A percentile compares a stretch with the other conserved stretches of the same genome.
These are phyloP conservation scores for Microcyclosporella mali DNA, from an alignment of 2,329 filamentous ascomycete genomes.

Conservation along the genomic window DNA sequence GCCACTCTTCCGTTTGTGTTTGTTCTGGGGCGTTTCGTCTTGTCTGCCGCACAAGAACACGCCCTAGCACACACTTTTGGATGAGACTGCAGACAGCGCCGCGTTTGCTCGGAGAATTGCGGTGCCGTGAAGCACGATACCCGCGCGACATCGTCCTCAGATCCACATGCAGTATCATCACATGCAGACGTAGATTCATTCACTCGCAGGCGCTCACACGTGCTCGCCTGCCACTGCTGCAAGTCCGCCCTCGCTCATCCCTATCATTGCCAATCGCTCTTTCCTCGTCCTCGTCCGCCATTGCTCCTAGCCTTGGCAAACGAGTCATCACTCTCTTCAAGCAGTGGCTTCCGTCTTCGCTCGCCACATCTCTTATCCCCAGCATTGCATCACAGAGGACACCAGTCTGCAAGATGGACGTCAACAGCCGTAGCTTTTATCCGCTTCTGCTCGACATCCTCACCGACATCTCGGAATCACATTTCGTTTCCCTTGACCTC, in stretches of 20 bases:
- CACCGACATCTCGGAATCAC: conserved; percentile 51
- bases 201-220: conserved; percentile 1
- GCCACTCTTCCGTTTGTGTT: too few species aligned
- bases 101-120: background rate
- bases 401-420: conserved; percentile 46
- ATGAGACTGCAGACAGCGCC: background rate
- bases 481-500: conserved; percentile 60
- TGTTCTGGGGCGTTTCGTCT: too few species aligned
- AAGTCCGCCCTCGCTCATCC: conserved; percentile 17
- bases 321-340: conserved; percentile 14
- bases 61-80: too few species aligned
- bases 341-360: conserved; percentile 12
- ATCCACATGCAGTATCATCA: background rate
- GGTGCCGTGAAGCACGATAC: background rate
- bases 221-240: conserved; percentile 1
- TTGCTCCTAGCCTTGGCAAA: conserved; percentile 1
- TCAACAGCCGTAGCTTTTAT: conserved; percentile 47
- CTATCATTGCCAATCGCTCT: conserved; percentile 13
- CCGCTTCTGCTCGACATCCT: conserved; percentile 51
- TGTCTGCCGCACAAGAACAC: too few species aligned
- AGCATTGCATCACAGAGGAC: conserved; percentile 11
- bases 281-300: conserved; percentile 9
- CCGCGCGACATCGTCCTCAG: background rate
- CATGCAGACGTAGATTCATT: conserved; percentile 10
- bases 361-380: conserved; percentile 10